Conservation (phyloP, 139 green algal species). For the Closterium sp. region DNA sequence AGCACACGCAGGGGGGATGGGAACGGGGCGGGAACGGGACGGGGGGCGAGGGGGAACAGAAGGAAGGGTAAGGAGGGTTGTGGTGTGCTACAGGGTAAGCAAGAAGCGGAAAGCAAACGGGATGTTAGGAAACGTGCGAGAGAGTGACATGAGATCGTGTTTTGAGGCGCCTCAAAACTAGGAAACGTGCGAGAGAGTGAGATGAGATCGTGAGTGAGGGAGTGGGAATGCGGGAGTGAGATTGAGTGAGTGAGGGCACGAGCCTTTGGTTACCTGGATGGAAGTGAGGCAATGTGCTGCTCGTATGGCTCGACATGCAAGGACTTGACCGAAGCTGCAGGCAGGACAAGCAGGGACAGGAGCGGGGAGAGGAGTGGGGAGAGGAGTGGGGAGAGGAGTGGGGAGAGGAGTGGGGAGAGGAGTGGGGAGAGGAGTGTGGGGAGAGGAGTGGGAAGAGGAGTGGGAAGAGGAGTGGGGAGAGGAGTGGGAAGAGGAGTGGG, state of each 20-base stretch:
- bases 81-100: not conserved
- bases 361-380: not conserved
- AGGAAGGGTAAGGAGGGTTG: too few species aligned
- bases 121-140: too few species aligned
- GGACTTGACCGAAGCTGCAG: conserved; percentile 58
- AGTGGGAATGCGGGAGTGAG: not conserved
- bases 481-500: not conserved
- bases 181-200: too few species aligned
- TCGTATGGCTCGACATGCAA: conserved; percentile 60
- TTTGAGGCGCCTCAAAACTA: too few species aligned
- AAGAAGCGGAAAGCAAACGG: not conserved
- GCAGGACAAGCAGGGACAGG: not conserved
- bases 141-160: too few species aligned
- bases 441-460: not conserved
- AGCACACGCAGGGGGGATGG: not conserved
- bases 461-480: not conserved
- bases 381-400: not conserved
- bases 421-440: not conserved
- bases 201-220: too few species aligned
- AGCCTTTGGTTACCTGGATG: conserved; percentile 76
- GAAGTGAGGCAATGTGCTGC: conserved; percentile 93
- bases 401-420: not conserved
- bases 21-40: not conserved
- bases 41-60: too few species aligned
- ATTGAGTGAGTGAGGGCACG: not conserved